Conservation (phyloP, 495 filamentous ascomycete genomes). For the Cairneyella variabilis region DNA sequence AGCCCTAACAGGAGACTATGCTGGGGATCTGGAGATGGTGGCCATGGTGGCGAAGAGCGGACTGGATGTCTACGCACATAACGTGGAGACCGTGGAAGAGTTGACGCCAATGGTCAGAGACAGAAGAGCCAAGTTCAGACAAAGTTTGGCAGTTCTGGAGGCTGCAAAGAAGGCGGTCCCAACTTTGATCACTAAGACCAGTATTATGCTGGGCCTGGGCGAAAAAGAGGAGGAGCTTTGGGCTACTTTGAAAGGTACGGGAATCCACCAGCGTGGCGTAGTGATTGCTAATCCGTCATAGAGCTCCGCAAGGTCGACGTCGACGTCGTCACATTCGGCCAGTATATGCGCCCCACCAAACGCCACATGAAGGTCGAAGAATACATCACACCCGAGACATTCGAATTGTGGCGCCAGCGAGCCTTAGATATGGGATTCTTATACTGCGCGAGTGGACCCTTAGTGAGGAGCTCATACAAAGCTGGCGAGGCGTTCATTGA, state of each 20-base stretch:
- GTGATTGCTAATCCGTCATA: slow-evolving; percentile 25
- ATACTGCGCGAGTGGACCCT: slow-evolving; percentile 88
- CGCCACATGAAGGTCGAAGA: slow-evolving; percentile 93
- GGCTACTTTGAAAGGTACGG: slow-evolving; percentile 64
- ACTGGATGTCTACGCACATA: slow-evolving; percentile 94
- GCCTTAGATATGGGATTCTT: slow-evolving; percentile 95
- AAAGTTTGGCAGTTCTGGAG: slow-evolving; percentile 75
- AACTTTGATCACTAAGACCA: slow-evolving; percentile 91
- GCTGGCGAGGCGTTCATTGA: slow-evolving; percentile 98
- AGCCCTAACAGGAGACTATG: slow-evolving; percentile 87
- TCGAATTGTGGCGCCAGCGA: slow-evolving; percentile 85
- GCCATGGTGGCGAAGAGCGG: slow-evolving; percentile 77
- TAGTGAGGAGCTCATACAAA: slow-evolving; percentile 94
- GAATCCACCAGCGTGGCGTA: background rate
- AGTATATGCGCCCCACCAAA: slow-evolving; percentile 99
- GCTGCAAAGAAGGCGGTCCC: slow-evolving; percentile 73
- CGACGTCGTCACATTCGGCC: slow-evolving; percentile 95
- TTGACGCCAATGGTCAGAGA: slow-evolving; percentile 88
- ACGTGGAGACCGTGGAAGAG: slow-evolving; percentile 91
- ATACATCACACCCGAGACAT: slow-evolving; percentile 85
- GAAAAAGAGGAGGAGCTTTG: slow-evolving; percentile 89
- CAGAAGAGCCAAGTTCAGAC: slow-evolving; percentile 83
- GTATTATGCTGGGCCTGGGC: slow-evolving; percentile 91
- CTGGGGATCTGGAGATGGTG: slow-evolving; percentile 80
- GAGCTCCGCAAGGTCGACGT: slow-evolving; percentile 76